Evolutionary conservation across 768 basidiomycete genomes (phyloP).

Genomic region (Suillus bovinus): DNA sequence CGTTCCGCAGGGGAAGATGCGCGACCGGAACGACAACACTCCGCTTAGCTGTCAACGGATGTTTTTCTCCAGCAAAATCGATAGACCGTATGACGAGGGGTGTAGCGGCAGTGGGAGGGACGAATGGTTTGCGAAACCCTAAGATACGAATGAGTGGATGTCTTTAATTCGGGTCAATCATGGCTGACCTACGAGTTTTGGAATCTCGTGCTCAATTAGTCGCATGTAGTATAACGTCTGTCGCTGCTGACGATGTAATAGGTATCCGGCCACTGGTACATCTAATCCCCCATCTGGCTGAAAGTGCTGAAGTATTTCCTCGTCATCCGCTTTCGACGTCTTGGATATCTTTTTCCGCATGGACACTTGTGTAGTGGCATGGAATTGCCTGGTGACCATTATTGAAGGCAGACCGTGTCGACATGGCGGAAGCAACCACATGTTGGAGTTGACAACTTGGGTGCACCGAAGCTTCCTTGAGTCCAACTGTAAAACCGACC

Average conservation of each 20-base stretch:
- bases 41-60: conserved; percentile 71
- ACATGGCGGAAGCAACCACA: conserved; percentile 23
- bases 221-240: conserved; percentile 76
- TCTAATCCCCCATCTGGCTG: conserved; percentile 47
- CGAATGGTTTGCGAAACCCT: conserved; percentile 85
- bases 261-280: conserved; percentile 67
- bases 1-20: conserved; percentile 61
- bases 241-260: conserved; percentile 72
- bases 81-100: conserved; percentile 75
- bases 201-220: conserved; percentile 87
- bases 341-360: conserved; percentile 21
- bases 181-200: conserved; percentile 76
- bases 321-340: conserved; percentile 42
- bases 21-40: conserved; percentile 75
- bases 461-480: too few relatives aligned
- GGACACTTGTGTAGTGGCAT: conserved; percentile 21
- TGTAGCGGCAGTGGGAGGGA: conserved; percentile 55
- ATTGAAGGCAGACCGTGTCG: conserved; percentile 16
- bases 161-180: background rate
- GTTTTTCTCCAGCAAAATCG: conserved; percentile 75
- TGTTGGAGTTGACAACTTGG: conserved; percentile 12
- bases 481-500: background rate
- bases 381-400: conserved; percentile 22
- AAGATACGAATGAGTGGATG: conserved; percentile 18
- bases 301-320: conserved; percentile 39